Evolutionary conservation across 768 basidiomycete species (phyloP), one percentile per base, ranked within the genome.

Genomic region (Leccinum imitatum): DNA sequence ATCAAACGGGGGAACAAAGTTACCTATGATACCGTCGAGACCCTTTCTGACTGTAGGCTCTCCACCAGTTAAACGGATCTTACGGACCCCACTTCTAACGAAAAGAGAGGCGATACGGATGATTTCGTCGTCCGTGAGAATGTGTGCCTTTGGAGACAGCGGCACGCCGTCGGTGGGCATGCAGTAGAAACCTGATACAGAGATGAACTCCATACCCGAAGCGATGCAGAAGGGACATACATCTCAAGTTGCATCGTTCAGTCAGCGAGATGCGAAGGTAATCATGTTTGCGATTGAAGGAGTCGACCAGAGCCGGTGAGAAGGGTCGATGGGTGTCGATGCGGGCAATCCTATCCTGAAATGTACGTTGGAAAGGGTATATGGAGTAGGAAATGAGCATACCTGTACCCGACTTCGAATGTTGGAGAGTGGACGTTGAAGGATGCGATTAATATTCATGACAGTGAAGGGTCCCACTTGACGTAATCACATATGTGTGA

Each of bases 211-310:
- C n/a, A 19, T 6, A 47, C 37, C 27, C 47, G 39, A 50, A 14
- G 10, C 1, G 47, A 50, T 23, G 6, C 23, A 47, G 67, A 37
- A 57, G 10, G 44, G 37, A 70, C 77, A 41, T 62, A 90, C 93
- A 95, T 75, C 93, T 83, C 58, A 95, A 77, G 76, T 95, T 95
- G 74, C 93, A 95, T 60, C 84, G 79, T 72, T 95, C 93, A 0
- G 93, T 94, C 37, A 95, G 76, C 2, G 89, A 91, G 55, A 95
- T 93, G 33, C 93, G 85, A n/a, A 95, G 81, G 72, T 95, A 95
- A 70, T 91, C 86, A 71, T 95, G 93, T 57, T 77, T 79, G 21
- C 91, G 80, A 31, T 77, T 71, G 69, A 86, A 91, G 3, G 83
- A 78, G 67, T 93, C 91, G n/a, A 86, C 71, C 6, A 92, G 74